phyloP scores from a whole-genome alignment of 2,329 filamentous ascomycete species.

The Lachnellula occidentalis region DNA sequence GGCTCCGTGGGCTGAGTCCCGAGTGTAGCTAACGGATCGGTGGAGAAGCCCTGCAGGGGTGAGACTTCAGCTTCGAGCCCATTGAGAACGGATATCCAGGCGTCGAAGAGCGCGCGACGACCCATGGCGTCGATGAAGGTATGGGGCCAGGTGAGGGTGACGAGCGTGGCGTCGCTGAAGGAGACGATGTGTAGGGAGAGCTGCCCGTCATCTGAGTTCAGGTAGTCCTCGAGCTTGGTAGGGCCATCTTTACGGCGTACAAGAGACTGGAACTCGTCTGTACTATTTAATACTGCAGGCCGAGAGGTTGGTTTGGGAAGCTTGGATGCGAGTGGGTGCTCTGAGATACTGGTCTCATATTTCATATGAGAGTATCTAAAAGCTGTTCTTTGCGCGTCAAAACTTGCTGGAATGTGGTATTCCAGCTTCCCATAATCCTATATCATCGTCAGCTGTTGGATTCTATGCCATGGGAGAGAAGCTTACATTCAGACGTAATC shows the following conservation, averaged over 20 bases:
- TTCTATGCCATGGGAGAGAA: conserved; percentile 2
- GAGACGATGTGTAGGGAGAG: conserved; percentile 41
- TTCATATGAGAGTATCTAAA: conserved; percentile 35
- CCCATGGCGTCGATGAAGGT: conserved; percentile 43
- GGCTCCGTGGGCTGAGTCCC: conserved; percentile 26
- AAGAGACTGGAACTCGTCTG: conserved; percentile 8
- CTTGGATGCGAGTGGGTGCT: conserved; percentile 36
- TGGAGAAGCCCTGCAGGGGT: conserved; percentile 15
- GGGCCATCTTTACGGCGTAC: conserved; percentile 23
- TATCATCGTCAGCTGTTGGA: not conserved
- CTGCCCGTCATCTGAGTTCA: conserved; percentile 38
- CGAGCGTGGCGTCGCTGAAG: conserved; percentile 44
- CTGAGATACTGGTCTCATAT: conserved; percentile 32
- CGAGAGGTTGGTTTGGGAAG: conserved; percentile 32
- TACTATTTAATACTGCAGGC: conserved; percentile 27
- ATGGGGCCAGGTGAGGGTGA: conserved; percentile 43
- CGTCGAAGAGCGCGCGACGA: conserved; percentile 35
- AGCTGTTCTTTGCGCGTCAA: conserved; percentile 34
- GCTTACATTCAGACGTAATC: conserved; percentile 36
- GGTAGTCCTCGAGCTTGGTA: conserved; percentile 34
- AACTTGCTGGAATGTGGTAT: conserved; percentile 36
- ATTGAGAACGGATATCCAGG: conserved; percentile 41
- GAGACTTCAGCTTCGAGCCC: conserved; percentile 38
- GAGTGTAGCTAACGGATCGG: conserved; percentile 34
- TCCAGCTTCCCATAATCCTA: conserved; percentile 29